A percentile compares a stretch with the other conserved stretches of the same genome.
Evolutionary conservation across 495 filamentous ascomycete species (phyloP).

Genomic region (Pseudevernia furfuracea): DNA sequence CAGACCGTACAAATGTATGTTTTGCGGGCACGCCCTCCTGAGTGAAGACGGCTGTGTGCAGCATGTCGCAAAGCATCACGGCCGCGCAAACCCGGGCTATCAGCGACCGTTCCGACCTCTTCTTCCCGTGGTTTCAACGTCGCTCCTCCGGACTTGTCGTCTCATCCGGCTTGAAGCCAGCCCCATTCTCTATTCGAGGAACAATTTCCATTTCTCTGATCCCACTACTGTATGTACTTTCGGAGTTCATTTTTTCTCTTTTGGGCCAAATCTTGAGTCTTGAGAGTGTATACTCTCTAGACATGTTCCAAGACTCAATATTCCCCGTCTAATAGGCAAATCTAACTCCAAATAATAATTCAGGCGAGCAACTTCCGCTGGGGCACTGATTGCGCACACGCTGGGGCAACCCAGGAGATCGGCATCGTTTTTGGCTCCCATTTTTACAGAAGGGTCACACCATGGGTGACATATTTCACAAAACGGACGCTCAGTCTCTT

Average conservation of each 20-base stretch:
- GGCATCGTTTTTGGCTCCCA: background rate
- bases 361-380: background rate
- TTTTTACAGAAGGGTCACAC: background rate
- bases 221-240: background rate
- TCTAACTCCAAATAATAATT: too few species aligned
- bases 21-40: background rate
- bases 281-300: too few species aligned
- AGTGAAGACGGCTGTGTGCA: background rate
- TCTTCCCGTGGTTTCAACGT: too few species aligned
- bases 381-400: background rate
- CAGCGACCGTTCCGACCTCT: background rate
- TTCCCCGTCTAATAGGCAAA: too few species aligned
- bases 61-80: background rate
- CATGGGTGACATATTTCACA: background rate
- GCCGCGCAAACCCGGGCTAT: background rate
- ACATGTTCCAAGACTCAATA: too few species aligned
- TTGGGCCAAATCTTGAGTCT: too few species aligned
- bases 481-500: background rate
- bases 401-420: background rate
- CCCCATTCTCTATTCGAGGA: constrained; percentile 2
- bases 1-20: background rate
- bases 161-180: constrained; percentile 1
- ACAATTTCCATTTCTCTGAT: background rate
- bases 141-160: constrained; percentile 1
- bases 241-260: too few species aligned